Percentiles rank a stretch among this genome's conserved stretches.
phyloP scores from a whole-genome alignment of 257 asterid species.

The Solanum tarapatanum region DNA sequence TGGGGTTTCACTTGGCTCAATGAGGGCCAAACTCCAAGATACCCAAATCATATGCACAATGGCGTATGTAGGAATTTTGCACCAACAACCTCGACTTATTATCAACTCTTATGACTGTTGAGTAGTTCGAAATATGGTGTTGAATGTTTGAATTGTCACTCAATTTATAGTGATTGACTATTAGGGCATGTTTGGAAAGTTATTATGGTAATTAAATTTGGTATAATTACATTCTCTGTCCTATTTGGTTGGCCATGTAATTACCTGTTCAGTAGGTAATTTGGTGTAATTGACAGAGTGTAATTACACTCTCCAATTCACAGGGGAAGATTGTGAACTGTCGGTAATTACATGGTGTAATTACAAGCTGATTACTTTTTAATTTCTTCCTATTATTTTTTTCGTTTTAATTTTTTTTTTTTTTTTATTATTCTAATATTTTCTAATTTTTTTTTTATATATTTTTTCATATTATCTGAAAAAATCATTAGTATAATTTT shows the following conservation, averaged over 20 bases:
- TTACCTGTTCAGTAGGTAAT: not conserved
- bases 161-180: not conserved
- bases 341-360: no score
- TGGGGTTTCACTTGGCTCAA: constrained; percentile 38
- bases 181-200: not conserved
- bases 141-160: not conserved
- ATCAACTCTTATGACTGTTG: not conserved
- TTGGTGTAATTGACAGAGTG: not conserved
- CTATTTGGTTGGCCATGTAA: not conserved
- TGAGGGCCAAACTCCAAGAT: constrained; percentile 31
- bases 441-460: no score
- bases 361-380: no score
- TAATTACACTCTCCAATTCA: not conserved
- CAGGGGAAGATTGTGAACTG: not conserved
- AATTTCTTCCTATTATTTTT: not conserved
- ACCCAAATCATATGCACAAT: not conserved
- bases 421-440: not conserved
- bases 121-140: not conserved
- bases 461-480: no score
- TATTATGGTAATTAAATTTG: no score
- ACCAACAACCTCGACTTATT: not conserved
- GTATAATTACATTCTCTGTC: no score
- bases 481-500: no score
- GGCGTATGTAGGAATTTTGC: not conserved
- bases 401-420: no score